These are phyloP conservation scores for Candida anglica DNA, from an alignment of 805 yeast genomes.

Conservation along the genomic window DNA sequence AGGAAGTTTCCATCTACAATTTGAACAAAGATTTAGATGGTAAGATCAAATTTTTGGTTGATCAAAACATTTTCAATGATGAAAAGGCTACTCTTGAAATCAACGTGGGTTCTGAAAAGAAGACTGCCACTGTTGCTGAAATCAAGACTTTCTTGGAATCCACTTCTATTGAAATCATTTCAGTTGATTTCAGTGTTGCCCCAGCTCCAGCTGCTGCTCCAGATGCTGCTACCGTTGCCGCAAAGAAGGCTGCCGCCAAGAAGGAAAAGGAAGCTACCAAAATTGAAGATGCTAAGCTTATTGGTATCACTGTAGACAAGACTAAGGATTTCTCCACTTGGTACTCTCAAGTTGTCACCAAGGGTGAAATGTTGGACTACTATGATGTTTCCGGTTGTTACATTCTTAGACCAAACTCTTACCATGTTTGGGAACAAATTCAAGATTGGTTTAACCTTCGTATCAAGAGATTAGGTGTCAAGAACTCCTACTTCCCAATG, in stretches of 20 bases:
- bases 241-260: slow-evolving; percentile 27
- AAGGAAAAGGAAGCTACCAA: slow-evolving; percentile 47
- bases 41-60: slow-evolving; percentile 59
- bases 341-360: slow-evolving; percentile 95
- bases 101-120: slow-evolving; percentile 51
- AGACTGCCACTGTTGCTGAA: slow-evolving; percentile 44
- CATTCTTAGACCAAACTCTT: slow-evolving; percentile 94
- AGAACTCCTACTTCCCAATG: slow-evolving; percentile 97
- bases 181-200: slow-evolving; percentile 53
- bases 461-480: slow-evolving; percentile 87
- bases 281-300: slow-evolving; percentile 80
- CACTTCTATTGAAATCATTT: slow-evolving; percentile 46
- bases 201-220: slow-evolving; percentile 32
- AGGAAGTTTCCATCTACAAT: slow-evolving; percentile 59
- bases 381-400: slow-evolving; percentile 99
- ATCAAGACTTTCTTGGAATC: slow-evolving; percentile 44
- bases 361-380: slow-evolving; percentile 98
- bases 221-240: slow-evolving; percentile 15
- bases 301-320: slow-evolving; percentile 96
- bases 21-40: slow-evolving; percentile 43
- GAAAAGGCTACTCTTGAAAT: slow-evolving; percentile 37
- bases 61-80: slow-evolving; percentile 42
- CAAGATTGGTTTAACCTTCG: slow-evolving; percentile 79
- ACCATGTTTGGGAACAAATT: slow-evolving; percentile 90
- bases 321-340: slow-evolving; percentile 89